Evolutionary conservation across 2,329 filamentous ascomycete species (phyloP).

Genomic region (Stylonectria norvegica): DNA sequence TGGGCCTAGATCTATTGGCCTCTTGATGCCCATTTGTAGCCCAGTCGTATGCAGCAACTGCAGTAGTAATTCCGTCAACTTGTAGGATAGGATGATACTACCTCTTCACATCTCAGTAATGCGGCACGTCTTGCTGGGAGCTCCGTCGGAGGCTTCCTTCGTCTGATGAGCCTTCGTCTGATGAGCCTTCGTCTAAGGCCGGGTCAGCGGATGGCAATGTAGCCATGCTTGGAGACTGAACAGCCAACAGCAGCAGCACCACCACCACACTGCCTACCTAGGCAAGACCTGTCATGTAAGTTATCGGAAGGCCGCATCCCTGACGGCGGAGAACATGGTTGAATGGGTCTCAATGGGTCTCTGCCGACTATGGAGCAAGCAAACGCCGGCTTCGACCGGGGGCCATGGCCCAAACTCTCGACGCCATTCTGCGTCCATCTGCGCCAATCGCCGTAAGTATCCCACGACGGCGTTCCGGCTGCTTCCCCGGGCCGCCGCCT

Average conservation of each 20-base stretch:
- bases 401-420: not conserved
- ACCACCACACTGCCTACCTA: no score
- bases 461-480: slow-evolving; percentile 12
- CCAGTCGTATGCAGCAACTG: slow-evolving; percentile 1
- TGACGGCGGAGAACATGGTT: not conserved
- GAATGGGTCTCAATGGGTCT: no score
- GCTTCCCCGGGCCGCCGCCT: slow-evolving; percentile 18
- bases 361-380: not conserved
- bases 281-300: not conserved
- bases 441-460: not conserved
- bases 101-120: no score
- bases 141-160: no score
- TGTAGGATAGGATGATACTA: no score
- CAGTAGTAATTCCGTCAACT: no score
- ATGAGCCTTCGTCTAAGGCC: no score
- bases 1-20: not conserved
- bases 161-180: no score
- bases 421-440: slow-evolving; percentile 1
- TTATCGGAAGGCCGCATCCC: not conserved
- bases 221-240: not conserved
- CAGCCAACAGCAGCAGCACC: not conserved
- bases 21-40: not conserved
- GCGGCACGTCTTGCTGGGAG: no score
- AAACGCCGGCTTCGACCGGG: not conserved
- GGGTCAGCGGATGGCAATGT: not conserved